Evolutionary conservation across 768 basidiomycete genomes (phyloP), one percentile per base, ranked within the genome.

Genomic region (Termitomyces sp.): DNA sequence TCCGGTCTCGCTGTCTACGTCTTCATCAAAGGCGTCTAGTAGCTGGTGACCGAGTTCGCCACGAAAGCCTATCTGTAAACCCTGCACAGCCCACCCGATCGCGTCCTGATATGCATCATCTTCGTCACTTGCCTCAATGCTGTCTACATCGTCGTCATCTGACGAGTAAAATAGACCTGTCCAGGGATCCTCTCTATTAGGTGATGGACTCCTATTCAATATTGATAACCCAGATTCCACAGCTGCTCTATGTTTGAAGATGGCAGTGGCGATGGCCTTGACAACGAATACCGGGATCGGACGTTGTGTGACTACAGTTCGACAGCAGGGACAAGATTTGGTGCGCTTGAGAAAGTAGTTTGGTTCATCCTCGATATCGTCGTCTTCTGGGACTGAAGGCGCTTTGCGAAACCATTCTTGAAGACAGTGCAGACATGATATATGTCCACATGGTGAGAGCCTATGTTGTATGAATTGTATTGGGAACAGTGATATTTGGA

Each of bases 351-450:
- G 65, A 28, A 86, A 68, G 60, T 81, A 80, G 44, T 72, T 67
- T 11, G 73, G 68, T 50, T 77, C 71, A 17, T 73, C 53, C 28
- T 55, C 68, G 42, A 73, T 65, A 37, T 74, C 73, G 53, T 68
- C 65, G 51, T 76, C 75, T 21, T 78, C 75, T 4, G 66, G 58
- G 26, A 62, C 59, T 0, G 73, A 70, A 3, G 87, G 87, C 3
- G 87, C 86, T 51, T 81, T 78, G 57, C 82, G 79, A 71, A 91
- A 91, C 89, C 89, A 91, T 62, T 85, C 82, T 67, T 87, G 85
- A 9, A 91, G 79, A 62, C 89, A 91, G 3, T 64, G 62, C 28
- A 86, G 76, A 55, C 89, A 91, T n/a, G 87, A 73, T n/a, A 87
- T 78, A 61, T 91, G 89, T 1, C 89, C 89, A 63, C 89, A 91